Base-by-base conservation (phyloP, 2,329 filamentous ascomycete genomes). In the Verticillium klebahnii region DNA sequence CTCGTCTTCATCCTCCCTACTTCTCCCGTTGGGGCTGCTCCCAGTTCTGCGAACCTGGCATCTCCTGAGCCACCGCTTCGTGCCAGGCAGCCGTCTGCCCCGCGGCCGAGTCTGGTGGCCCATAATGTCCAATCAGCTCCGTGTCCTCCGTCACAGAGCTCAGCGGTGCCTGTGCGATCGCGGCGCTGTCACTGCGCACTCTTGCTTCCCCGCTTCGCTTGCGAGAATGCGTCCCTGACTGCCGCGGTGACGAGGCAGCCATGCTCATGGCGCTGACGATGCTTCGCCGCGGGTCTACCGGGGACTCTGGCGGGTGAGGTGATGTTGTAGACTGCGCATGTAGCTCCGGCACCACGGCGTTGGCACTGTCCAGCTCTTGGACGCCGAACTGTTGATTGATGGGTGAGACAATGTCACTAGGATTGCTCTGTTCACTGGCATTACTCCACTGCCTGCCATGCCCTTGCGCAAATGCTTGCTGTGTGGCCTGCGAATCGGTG, bases 361-460 rank as follows among this genome's bases (percentile, higher is more conserved):
- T 67, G 56, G 69, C 54, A 12, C 58, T 37, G 17, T 75, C 77
- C 5, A 82, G 74, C 63, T 83, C 80, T 2, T 66, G 63, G n/a
- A 58, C 73, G 73, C 5, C 45, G 45, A 52, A 52, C 4, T 52
- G 45, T 19, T 52, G 45, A 14, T 52, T 9, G 9, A 52, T 52
- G 8, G 45, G 45, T n/a, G 45, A 52, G 19, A 71, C 66, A 0
- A 72, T 70, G 2, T 70, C 37, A 65, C 7, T 68, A 63, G 70
- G 70, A 54, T 74, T 75, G 52, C 75, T 75, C 5, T 73, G 69
- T 57, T 82, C 79, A 54, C 80, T 82, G 5, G 75, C 73, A 63
- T 80, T 75, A 68, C 79, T 82, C 55, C 69, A 69, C 6, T 80
- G 72, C 2, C 80, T 76, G 56, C 73, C 71, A 60, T 81, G 80